Evolutionary conservation across 805 yeast genomes (phyloP).

Genomic region (Lipomyces yamanashiensis): DNA sequence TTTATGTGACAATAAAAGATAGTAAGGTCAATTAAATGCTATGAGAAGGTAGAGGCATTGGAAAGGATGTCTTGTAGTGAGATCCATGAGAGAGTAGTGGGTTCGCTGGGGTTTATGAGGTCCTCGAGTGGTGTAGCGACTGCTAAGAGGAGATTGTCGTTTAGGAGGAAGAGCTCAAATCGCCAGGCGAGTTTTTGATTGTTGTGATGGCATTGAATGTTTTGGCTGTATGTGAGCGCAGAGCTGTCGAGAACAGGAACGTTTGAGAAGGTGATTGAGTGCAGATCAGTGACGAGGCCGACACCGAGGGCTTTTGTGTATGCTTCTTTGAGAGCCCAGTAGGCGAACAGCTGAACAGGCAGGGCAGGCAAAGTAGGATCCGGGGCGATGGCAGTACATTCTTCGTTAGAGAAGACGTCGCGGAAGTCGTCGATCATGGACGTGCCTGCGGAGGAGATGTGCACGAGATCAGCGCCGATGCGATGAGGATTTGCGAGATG

Average conservation of each 20-base stretch:
- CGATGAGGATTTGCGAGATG: neutral
- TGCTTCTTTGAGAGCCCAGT: constrained; percentile 83
- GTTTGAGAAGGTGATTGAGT: constrained; percentile 42
- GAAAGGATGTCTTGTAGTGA: neutral
- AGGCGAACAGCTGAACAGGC: constrained; percentile 44
- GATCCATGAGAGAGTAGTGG: neutral
- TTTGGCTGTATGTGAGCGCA: neutral
- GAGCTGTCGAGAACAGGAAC: constrained; percentile 22
- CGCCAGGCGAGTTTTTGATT: constrained; percentile 19
- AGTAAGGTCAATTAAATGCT: neutral
- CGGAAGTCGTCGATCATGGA: constrained; percentile 24
- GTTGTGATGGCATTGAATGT: constrained; percentile 9
- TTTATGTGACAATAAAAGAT: neutral
- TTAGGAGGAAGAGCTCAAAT: constrained; percentile 25
- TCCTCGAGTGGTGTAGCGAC: constrained; percentile 24
- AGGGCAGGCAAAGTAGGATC: neutral
- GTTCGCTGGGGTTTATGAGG: neutral
- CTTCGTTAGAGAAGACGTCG: constrained; percentile 26
- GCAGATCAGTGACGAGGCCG: constrained; percentile 54
- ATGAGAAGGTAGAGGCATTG: neutral
- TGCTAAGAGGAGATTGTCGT: constrained; percentile 17
- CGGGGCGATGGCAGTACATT: constrained; percentile 16
- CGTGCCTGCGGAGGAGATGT: constrained; percentile 12
- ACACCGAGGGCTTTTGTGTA: constrained; percentile 68
- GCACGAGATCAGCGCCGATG: constrained; percentile 31